phyloP scores from a whole-genome alignment of 495 filamentous ascomycete species.

The Apiosordaria backusii region DNA sequence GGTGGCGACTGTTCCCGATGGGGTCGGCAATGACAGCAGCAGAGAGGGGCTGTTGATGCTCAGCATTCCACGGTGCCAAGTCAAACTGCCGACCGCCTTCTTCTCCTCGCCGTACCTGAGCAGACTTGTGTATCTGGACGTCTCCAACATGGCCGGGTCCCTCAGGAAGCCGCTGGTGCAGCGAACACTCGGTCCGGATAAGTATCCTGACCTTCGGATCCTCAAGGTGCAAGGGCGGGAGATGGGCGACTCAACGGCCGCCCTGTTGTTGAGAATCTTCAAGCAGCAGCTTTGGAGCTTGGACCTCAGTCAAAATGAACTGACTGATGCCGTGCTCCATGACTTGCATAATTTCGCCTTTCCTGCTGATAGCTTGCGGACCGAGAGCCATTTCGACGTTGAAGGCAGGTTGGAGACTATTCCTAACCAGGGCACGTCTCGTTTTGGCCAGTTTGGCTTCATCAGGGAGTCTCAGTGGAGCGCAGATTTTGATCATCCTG shows the following conservation, averaged over 20 bases:
- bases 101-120: slow-evolving; percentile 31
- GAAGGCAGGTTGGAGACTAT: slow-evolving; percentile 35
- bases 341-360: slow-evolving; percentile 25
- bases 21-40: background rate
- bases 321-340: slow-evolving; percentile 35
- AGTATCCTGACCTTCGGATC: slow-evolving; percentile 39
- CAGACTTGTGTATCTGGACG: slow-evolving; percentile 42
- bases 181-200: slow-evolving; percentile 25
- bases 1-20: slow-evolving; percentile 5
- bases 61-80: slow-evolving; percentile 33
- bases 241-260: slow-evolving; percentile 33
- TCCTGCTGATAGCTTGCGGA: slow-evolving; percentile 16
- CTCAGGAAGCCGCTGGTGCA: slow-evolving; percentile 25
- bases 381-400: slow-evolving; percentile 20
- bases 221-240: slow-evolving; percentile 38
- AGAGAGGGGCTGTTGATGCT: slow-evolving; percentile 27
- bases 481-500: slow-evolving; percentile 30
- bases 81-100: slow-evolving; percentile 30
- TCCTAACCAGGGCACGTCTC: slow-evolving; percentile 20
- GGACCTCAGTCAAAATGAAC: slow-evolving; percentile 42
- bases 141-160: slow-evolving; percentile 40
- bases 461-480: slow-evolving; percentile 40
- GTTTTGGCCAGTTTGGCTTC: slow-evolving; percentile 35
- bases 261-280: slow-evolving; percentile 32
- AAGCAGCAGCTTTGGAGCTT: slow-evolving; percentile 42